Base-by-base conservation (phyloP, 371 early-diverging fungal genomes). In the Fennellomyces sp. region DNA sequence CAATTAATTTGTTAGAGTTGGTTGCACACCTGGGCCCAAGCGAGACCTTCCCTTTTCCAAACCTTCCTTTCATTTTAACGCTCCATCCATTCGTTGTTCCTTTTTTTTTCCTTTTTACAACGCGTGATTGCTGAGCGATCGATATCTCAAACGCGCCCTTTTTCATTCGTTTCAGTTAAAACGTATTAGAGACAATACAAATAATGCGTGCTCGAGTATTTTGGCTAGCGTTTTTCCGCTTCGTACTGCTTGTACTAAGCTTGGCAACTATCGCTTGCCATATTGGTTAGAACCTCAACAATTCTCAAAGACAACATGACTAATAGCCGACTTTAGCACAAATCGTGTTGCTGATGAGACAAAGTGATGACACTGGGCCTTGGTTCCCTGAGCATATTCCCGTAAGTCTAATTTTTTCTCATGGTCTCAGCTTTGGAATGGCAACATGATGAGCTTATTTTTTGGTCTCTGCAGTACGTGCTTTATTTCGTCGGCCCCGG, bases 401-500 rank as follows among this genome's bases (percentile, higher is more conserved):
- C 26, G 76, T 75, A 66, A 56, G 53, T 26, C 19, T 26, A 48
- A 2, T n/a, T 2, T 26, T 19, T 5, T 36, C 15, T 36, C 11
- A 31, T 3, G 13, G 6, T 3, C 27, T 12, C 47, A 17, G 55
- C 21, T 8, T n/a, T n/a, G n/a, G n/a, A 51, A 56, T 5, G 23
- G 31, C 13, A 19, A 59, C 5, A 23, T 31, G 42, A 38, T 48
- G 6, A 19, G 19, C 15, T 26, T 48, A 36, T 42, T 47, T 29
- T 52, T 52, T 53, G 25, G 0, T 29, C 12, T 35, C 27, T n/a
- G 39, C 41, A 79, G 80, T 79, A 74, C 52, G 72, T 63, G 21
- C 50, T 79, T 8, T 79, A 79, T 50, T 70, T 70, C 52, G 74
- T 74, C 17, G 80, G 74, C 2, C 64, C 70, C 1, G 72, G 74